Base-by-base conservation (phyloP, 2,329 filamentous ascomycete species). In the Aspergillus hortae region DNA sequence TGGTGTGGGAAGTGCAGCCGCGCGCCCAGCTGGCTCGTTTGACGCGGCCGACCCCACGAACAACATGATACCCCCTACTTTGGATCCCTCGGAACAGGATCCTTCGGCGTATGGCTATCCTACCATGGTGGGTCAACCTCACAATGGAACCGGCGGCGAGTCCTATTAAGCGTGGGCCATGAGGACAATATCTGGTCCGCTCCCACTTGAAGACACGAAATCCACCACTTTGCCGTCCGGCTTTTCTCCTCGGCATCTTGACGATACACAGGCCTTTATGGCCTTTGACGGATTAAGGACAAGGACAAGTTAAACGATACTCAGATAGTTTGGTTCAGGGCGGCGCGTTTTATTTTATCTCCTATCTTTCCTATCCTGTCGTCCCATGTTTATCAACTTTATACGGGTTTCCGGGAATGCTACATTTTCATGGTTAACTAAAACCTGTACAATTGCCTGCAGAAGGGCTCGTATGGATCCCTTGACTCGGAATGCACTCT, bases 111-210 rank as follows among this genome's bases (percentile, higher is more conserved):
- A 77, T 59, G 74, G 72, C 44, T 77, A 77, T 56, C 68, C 74
- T 35, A 62, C 74, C 32, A 75, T 76, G 70, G 74, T 74, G 55
- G 70, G 69, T 56, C 67, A 74, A 53, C 62, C 71, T 48, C 76
- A 78, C 65, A 77, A 77, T 57, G 75, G 75, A 51, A 73, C 75
- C 40, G 70, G 71, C 55, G 71, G 69, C 48, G 74, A 76, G 48
- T 69, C 72, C 48, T 77, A 76, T 61, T 74, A 70, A 49, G 49
- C 30, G 15, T 51, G 19, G 44, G 44, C 43, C 43, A 46, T 47
- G 36, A 38, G 38, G 27, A 53, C 30, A 25, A 30, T 38, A 52
- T 53, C 48, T 35, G 52, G 33, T 46, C 17, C 10, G 10, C 21
- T 36, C 11, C 3, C 11, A 27, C 21, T 23, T 17, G 6, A 17